phyloP scores from a whole-genome alignment of 192 early-diverging fungal genomes.

The Linderina pennispora region DNA sequence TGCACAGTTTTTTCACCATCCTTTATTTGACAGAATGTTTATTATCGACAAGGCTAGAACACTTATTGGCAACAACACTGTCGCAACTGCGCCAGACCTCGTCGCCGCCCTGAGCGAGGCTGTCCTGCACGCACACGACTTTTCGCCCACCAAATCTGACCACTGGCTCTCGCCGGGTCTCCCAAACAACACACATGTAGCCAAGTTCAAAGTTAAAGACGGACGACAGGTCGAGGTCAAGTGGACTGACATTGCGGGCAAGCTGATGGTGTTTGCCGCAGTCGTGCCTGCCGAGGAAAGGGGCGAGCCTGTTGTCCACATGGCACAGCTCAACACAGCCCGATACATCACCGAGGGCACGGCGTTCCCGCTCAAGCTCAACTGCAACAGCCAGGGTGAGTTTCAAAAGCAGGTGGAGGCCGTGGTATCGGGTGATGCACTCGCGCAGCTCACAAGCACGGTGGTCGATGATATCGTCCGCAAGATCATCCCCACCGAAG shows the following conservation, averaged over 20 bases:
- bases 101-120: conserved; percentile 31
- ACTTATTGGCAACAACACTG: conserved; percentile 9
- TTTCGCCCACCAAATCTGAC: background rate
- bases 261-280: conserved; percentile 19
- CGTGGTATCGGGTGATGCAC: too few relatives aligned
- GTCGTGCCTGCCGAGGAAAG: background rate
- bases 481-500: too few relatives aligned
- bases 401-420: too few relatives aligned
- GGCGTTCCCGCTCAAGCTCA: too few relatives aligned
- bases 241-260: conserved; percentile 15
- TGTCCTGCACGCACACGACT: conserved; percentile 12
- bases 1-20: background rate
- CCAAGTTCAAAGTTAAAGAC: too few relatives aligned
- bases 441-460: too few relatives aligned
- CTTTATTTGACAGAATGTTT: background rate
- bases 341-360: too few relatives aligned
- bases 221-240: conserved; percentile 10
- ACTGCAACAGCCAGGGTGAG: too few relatives aligned
- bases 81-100: conserved; percentile 19
- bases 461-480: too few relatives aligned
- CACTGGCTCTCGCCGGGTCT: conserved; percentile 18
- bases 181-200: conserved; percentile 6
- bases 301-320: too few relatives aligned
- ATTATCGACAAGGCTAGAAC: background rate
- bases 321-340: too few relatives aligned